These are phyloP conservation scores for Xerocomus brunneocitrinus DNA, from an alignment of 768 basidiomycete genomes.

Conservation along the genomic window DNA sequence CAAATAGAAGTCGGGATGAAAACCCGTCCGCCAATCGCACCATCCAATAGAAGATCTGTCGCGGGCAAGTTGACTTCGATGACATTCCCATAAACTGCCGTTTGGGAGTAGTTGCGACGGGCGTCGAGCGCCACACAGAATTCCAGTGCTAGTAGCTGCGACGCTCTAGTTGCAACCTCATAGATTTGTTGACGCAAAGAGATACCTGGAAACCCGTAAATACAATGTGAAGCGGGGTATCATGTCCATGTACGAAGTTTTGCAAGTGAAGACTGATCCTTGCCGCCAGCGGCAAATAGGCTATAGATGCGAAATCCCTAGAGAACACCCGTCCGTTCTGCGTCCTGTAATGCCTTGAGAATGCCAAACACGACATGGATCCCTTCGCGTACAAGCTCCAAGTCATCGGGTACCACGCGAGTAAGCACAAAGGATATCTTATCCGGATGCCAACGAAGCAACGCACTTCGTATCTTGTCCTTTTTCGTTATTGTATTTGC, in stretches of 20 bases:
- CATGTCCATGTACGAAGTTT: neutral
- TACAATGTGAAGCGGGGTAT: neutral
- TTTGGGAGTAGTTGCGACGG: too few species aligned
- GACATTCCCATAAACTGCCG: too few species aligned
- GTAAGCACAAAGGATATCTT: conserved; percentile 46
- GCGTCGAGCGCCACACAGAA: too few species aligned
- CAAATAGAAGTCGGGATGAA: too few species aligned
- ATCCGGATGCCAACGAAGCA: conserved; percentile 69
- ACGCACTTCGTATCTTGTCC: conserved; percentile 53
- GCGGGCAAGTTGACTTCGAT: too few species aligned
- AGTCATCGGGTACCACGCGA: conserved; percentile 42
- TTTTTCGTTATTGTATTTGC: conserved; percentile 39
- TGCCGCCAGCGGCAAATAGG: conserved; percentile 8
- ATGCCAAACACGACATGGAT: conserved; percentile 40
- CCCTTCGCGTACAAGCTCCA: conserved; percentile 42
- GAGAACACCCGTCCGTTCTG: conserved; percentile 22
- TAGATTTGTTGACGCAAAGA: too few species aligned
- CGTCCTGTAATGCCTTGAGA: conserved; percentile 33
- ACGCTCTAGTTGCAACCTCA: too few species aligned
- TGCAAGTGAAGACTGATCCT: neutral
- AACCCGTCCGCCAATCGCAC: too few species aligned
- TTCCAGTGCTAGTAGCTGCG: too few species aligned
- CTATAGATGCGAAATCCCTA: neutral
- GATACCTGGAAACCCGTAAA: neutral
- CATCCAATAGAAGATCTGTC: too few species aligned